These are phyloP conservation scores for Cadophora gregata DNA, from an alignment of 2,329 filamentous ascomycete genomes.

Conservation along the genomic window DNA sequence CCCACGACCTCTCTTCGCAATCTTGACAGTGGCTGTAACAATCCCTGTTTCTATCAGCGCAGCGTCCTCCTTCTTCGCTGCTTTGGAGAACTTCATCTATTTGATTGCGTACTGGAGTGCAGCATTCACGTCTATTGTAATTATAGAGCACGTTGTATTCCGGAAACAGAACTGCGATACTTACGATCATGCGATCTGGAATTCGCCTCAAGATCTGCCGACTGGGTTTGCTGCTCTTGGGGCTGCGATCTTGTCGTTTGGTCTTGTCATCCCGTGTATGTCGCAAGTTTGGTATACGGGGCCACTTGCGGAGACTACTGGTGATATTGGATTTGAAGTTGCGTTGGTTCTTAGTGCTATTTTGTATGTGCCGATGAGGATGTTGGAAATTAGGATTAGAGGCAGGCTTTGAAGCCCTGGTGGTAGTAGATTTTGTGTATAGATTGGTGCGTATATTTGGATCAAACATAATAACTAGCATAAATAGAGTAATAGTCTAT, in stretches of 20 bases:
- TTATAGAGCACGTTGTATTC: conserved; percentile 72
- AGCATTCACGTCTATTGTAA: conserved; percentile 68
- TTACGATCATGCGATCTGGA: conserved; percentile 64
- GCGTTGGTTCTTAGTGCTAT: conserved; percentile 57
- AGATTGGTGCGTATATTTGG: neutral
- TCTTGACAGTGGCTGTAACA: conserved; percentile 63
- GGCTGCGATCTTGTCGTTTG: conserved; percentile 56
- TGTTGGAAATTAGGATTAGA: conserved; percentile 43
- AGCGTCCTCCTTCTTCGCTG: conserved; percentile 58
- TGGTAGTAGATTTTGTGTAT: too few species aligned
- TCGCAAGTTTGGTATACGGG: conserved; percentile 70
- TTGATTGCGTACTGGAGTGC: conserved; percentile 73
- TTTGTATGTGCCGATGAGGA: conserved; percentile 52
- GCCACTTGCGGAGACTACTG: conserved; percentile 66
- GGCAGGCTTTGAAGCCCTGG: neutral
- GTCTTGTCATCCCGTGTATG: conserved; percentile 72
- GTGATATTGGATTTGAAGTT: conserved; percentile 69
- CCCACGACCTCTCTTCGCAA: conserved; percentile 62
- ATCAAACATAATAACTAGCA: neutral
- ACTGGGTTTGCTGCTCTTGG: conserved; percentile 64
- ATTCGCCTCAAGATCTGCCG: conserved; percentile 61
- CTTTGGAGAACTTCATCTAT: conserved; percentile 69
- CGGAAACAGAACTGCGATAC: conserved; percentile 55
- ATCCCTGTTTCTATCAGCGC: conserved; percentile 63
- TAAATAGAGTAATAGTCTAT: neutral